phyloP scores from a whole-genome alignment of 306 rosid species.

The Sophora flavescens region DNA sequence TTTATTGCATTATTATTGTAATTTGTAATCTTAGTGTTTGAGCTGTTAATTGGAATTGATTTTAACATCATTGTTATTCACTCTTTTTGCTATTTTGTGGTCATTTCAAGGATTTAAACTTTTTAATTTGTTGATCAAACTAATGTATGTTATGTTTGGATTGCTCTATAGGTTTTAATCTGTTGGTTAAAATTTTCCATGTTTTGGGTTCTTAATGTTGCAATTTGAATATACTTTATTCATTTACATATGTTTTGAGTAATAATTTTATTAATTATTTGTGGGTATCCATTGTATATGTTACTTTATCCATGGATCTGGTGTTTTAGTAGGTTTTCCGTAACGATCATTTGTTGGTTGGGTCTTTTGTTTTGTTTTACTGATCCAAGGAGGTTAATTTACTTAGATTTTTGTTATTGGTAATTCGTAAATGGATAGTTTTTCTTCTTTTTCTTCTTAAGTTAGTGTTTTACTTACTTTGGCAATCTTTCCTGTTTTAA shows the following conservation, averaged over 20 bases:
- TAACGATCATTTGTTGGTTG: constrained; percentile 24
- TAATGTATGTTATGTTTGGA: neutral
- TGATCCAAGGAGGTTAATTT: neutral
- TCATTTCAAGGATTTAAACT: neutral
- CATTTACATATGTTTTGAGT: neutral
- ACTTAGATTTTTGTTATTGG: constrained; percentile 18
- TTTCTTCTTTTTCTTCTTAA: neutral
- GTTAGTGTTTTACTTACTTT: neutral
- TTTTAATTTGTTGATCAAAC: neutral
- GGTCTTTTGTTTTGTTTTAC: constrained; percentile 16
- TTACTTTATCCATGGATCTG: constrained; percentile 63
- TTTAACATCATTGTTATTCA: neutral
- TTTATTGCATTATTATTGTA: constrained; percentile 28
- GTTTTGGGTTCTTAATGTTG: neutral
- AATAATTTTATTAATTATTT: constrained; percentile 7
- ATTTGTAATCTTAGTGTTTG: neutral
- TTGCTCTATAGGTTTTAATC: neutral
- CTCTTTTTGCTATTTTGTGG: neutral
- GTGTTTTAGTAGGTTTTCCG: constrained; percentile 39
- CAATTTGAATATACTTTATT: constrained; percentile 29
- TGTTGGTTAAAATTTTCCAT: neutral
- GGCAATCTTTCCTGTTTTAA: neutral
- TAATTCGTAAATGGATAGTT: neutral
- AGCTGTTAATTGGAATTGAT: neutral
- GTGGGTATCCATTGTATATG: constrained; percentile 53